Evolutionary conservation across 176 grass and related monocot genomes (phyloP), one percentile per base, ranked within the genome.

Genomic region (Rhipidocladum racemiflorum): DNA sequence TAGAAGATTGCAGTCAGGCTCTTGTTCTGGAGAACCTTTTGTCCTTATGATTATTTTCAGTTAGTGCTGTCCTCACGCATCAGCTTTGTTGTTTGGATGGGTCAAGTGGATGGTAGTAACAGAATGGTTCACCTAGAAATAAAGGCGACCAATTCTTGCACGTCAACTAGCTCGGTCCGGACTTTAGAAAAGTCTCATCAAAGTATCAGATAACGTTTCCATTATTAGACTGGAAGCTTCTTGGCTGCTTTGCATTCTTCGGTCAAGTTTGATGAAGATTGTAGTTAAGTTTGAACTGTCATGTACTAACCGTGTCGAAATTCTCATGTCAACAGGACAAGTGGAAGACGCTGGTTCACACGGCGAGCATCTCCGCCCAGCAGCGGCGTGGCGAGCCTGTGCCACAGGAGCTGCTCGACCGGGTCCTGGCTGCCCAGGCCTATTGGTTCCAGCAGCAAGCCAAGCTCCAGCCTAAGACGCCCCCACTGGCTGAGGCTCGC

Each of bases 291-390:
- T 87, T 90, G 60, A 87, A 75, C 4, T 53, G 39, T 18, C 59
- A 89, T 74, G 77, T 84, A 84, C 81, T 91, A 86, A 89, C 85
- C 67, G 76, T 89, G 84, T 83, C 49, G 14, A 93, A 87, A 81
- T 87, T 86, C 28, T 88, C 64, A 17, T 88, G 39, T 55, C 48
- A 89, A 93, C 87, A 98, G 96, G 96, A 98, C 87, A 98, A 98
- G 46, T 98, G 96, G 96, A 98, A 98, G 88, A 98, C 96, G 59
- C 74, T 98, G 72, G 96, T 98, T 39, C 96, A 98, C 87, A 98
- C 96, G 43, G 96, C 96, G 36, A 95, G 90, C 81, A 98, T 98
- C 72, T 92, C 96, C 70, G 92, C 96, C 1, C 96, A 98, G 81
- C 96, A 95, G 43, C 87, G 96, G 85, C 88, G 96, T 36, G 96